These are phyloP conservation scores for Botryotinia narcissicola DNA, from an alignment of 2,329 filamentous ascomycete genomes.

Conservation along the genomic window DNA sequence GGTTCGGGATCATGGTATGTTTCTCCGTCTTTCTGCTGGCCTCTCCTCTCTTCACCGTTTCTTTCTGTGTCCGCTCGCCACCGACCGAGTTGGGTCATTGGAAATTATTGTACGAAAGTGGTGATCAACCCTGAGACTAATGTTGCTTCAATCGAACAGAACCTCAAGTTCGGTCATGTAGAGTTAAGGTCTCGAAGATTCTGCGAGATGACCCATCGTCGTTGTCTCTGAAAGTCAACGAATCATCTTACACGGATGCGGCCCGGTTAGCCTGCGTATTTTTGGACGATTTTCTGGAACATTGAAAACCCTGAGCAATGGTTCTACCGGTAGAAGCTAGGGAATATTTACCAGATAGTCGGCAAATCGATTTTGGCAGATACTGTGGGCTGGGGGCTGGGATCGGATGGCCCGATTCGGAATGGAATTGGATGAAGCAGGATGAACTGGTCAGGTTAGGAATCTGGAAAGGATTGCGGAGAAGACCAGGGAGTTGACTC, in stretches of 20 bases:
- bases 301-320: conserved; percentile 23
- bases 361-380: conserved; percentile 6
- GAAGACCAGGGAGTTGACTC: not conserved
- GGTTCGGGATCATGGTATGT: conserved; percentile 34
- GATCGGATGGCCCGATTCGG: conserved; percentile 4
- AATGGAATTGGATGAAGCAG: not conserved
- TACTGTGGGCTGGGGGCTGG: conserved; percentile 6
- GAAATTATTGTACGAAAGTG: not conserved
- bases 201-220: conserved; percentile 13
- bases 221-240: conserved; percentile 17
- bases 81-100: not conserved
- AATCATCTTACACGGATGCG: conserved; percentile 32
- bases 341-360: conserved; percentile 7
- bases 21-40: conserved; percentile 2
- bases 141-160: conserved; percentile 22
- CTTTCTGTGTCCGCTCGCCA: not conserved
- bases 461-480: not conserved
- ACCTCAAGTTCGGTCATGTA: conserved; percentile 29
- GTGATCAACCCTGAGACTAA: conserved; percentile 24
- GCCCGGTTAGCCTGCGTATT: conserved; percentile 36
- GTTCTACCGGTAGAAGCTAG: conserved; percentile 2
- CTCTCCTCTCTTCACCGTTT: not conserved
- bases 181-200: conserved; percentile 22
- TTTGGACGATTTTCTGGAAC: conserved; percentile 36
- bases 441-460: not conserved